Evolutionary conservation across 208 protist species (phyloP).

Genomic region (Giardia muris): DNA sequence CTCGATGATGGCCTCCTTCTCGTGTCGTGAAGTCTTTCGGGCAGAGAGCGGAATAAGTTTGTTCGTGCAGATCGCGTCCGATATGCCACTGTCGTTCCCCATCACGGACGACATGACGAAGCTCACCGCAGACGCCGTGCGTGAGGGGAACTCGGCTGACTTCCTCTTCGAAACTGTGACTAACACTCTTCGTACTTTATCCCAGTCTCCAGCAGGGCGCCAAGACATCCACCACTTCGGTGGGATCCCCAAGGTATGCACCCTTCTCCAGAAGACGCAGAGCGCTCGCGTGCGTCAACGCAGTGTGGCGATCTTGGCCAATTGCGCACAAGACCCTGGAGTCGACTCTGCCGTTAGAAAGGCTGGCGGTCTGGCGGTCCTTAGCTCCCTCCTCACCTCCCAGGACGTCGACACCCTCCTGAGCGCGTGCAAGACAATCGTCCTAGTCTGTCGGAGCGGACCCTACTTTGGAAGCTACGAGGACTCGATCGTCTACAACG

Average conservation of each 20-base stretch:
- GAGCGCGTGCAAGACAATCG: conserved; percentile 20
- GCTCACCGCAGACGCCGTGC: background rate
- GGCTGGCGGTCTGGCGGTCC: background rate
- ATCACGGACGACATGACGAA: background rate
- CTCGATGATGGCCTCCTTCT: background rate
- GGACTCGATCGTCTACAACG: background rate
- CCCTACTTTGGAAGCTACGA: conserved; percentile 27
- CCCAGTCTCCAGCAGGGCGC: background rate
- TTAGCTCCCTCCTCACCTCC: background rate
- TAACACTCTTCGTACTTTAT: background rate
- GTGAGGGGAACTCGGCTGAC: background rate
- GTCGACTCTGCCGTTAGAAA: conserved; percentile 23
- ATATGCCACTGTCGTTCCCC: background rate
- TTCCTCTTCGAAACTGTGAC: background rate
- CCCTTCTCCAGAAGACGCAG: background rate
- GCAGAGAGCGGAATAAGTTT: background rate
- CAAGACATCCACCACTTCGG: background rate
- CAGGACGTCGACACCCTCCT: background rate
- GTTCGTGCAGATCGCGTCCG: background rate
- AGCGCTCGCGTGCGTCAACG: background rate
- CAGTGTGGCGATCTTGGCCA: conserved; percentile 13
- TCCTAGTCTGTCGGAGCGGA: background rate
- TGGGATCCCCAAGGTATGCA: background rate
- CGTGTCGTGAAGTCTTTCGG: background rate
- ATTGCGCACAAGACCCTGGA: conserved; percentile 25